phyloP scores from a whole-genome alignment of 2,329 filamentous ascomycete genomes.

The Whalleya microplaca region DNA sequence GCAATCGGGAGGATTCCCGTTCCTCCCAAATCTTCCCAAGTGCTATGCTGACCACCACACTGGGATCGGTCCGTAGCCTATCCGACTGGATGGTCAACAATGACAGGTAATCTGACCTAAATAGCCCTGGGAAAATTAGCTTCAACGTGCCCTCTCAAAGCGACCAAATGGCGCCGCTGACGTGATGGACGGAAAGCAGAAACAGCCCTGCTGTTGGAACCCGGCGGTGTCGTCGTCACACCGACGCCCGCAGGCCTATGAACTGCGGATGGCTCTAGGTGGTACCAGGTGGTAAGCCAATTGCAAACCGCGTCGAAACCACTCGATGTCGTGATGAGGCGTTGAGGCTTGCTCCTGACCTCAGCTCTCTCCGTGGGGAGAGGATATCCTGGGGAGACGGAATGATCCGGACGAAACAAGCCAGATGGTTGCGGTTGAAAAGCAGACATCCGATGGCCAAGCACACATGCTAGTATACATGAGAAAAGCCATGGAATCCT shows the following conservation, averaged over 20 bases:
- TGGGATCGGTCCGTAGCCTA: conserved; percentile 15
- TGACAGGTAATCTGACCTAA: conserved; percentile 3
- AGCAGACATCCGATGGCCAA: not conserved
- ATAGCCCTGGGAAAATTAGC: conserved; percentile 2
- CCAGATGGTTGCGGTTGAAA: not conserved
- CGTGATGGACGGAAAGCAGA: not conserved
- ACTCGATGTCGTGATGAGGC: not conserved
- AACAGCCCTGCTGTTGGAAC: conserved; percentile 4
- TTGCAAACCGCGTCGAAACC: not conserved
- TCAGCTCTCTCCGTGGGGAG: not conserved
- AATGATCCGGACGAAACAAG: not conserved
- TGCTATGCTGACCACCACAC: conserved; percentile 4
- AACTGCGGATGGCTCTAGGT: not conserved
- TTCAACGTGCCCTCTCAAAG: conserved; percentile 12
- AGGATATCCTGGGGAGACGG: not conserved
- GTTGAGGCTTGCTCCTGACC: not conserved
- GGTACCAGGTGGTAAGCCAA: not conserved
- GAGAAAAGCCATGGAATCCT: not conserved
- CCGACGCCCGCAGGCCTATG: conserved; percentile 5
- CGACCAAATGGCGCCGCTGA: not conserved
- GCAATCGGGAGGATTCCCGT: not conserved
- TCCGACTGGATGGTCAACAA: conserved; percentile 21
- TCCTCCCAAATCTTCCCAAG: not conserved
- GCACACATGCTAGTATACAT: too few relatives aligned
- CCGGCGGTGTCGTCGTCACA: conserved; percentile 4